Percentiles rank a stretch among this genome's conserved stretches.
phyloP scores from a whole-genome alignment of 2,329 filamentous ascomycete genomes.

The Ophiostoma perfectum region DNA sequence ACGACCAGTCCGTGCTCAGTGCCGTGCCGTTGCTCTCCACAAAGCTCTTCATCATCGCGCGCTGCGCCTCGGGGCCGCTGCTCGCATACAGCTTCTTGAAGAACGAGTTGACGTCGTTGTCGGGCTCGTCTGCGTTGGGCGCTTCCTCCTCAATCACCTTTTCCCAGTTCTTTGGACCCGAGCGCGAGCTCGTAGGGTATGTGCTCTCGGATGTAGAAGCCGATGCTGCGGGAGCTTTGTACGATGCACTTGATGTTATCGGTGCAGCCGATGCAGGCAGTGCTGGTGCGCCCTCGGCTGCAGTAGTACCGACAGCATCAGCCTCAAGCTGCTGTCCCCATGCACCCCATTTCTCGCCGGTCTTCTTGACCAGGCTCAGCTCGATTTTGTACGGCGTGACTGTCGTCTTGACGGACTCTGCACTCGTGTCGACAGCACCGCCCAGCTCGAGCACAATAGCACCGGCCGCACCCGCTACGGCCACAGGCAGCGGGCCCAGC shows the following conservation, averaged over 20 bases:
- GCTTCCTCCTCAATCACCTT: constrained; percentile 55
- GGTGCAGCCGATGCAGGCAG: not conserved
- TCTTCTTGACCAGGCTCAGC: constrained; percentile 32
- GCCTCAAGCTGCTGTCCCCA: constrained; percentile 34
- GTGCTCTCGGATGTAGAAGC: constrained; percentile 27
- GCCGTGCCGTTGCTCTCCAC: constrained; percentile 89
- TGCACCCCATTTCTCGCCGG: constrained; percentile 31
- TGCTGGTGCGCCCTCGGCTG: not conserved
- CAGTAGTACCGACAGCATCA: not conserved
- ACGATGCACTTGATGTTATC: not conserved
- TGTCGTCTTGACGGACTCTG: constrained; percentile 25
- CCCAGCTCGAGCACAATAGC: constrained; percentile 29
- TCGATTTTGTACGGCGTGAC: constrained; percentile 35
- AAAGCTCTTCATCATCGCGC: constrained; percentile 98
- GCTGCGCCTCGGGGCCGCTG: constrained; percentile 70
- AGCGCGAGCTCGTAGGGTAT: constrained; percentile 83
- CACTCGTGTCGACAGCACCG: constrained; percentile 28
- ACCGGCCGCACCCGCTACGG: constrained; percentile 21
- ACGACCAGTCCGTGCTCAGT: constrained; percentile 85
- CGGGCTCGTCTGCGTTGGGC: constrained; percentile 52
- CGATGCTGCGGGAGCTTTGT: constrained; percentile 37
- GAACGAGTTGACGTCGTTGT: constrained; percentile 67
- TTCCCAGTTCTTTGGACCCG: constrained; percentile 89
- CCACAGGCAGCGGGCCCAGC: constrained; percentile 24
- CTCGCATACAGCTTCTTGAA: constrained; percentile 84